Conservation (phyloP, 345 rosid species). For the Brassica juncea region DNA sequence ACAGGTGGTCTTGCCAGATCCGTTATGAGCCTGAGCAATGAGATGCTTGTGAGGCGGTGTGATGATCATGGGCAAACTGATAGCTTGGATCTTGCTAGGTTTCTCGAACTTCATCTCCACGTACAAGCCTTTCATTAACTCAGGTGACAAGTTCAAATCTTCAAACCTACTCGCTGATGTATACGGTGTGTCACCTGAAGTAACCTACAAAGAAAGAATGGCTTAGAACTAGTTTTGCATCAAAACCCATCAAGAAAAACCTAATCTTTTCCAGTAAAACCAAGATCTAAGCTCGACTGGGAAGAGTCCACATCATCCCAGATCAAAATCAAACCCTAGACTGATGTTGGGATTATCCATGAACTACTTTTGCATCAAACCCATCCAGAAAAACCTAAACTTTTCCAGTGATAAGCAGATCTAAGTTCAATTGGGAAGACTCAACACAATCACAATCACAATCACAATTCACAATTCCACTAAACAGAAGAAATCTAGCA, state of each 20-base stretch:
- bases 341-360: background rate
- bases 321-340: background rate
- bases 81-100: slow-evolving; percentile 95
- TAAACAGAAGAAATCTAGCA: too few relatives aligned
- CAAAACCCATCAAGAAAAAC: too few relatives aligned
- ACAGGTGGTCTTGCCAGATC: slow-evolving; percentile 97
- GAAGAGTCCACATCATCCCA: too few relatives aligned
- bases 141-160: slow-evolving; percentile 75
- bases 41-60: slow-evolving; percentile 81
- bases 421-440: slow-evolving; percentile 1
- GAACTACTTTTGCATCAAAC: background rate
- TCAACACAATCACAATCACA: too few relatives aligned
- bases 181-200: slow-evolving; percentile 78
- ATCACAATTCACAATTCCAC: too few relatives aligned
- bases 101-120: slow-evolving; percentile 91
- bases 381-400: background rate
- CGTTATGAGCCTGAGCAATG: slow-evolving; percentile 94
- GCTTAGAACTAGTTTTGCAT: background rate
- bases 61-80: slow-evolving; percentile 90
- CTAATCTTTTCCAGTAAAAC: too few relatives aligned
- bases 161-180: slow-evolving; percentile 78
- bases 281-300: too few relatives aligned
- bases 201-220: slow-evolving; percentile 47
- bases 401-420: slow-evolving; percentile 10
- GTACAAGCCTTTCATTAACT: slow-evolving; percentile 82